These are phyloP conservation scores for Trichoderma afroharzianum DNA, from an alignment of 2,329 filamentous ascomycete genomes.

Conservation along the genomic window DNA sequence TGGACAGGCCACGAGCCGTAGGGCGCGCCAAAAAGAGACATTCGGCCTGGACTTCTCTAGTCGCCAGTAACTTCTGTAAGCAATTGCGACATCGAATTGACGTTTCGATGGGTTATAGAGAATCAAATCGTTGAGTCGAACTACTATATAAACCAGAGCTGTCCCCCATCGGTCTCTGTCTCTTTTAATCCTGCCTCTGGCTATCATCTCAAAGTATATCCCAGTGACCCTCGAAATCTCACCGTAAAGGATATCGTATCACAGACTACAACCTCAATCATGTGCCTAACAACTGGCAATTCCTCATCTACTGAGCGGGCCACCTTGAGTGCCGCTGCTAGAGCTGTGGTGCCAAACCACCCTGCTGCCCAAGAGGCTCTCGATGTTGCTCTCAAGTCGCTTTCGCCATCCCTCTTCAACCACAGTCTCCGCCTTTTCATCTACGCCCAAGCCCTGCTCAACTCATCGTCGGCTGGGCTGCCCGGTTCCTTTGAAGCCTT, in stretches of 20 bases:
- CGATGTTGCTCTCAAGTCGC: conserved; percentile 2
- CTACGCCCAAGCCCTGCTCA: conserved; percentile 8
- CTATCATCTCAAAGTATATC: not conserved
- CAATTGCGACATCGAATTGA: not conserved
- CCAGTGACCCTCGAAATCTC: not conserved
- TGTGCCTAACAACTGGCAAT: not conserved
- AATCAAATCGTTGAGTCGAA: not conserved
- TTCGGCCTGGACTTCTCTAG: not conserved
- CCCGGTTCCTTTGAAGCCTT: not conserved
- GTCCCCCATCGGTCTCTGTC: not conserved
- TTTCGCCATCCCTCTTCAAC: conserved; percentile 4
- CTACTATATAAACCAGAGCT: not conserved
- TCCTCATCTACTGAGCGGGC: not conserved
- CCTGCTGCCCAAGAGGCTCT: conserved; percentile 11
- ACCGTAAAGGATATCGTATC: not conserved
- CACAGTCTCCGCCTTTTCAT: conserved; percentile 14
- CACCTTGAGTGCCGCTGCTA: not conserved
- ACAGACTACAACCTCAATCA: not conserved
- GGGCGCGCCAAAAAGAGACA: not conserved
- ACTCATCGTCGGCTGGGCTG: not conserved
- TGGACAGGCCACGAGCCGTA: not conserved
- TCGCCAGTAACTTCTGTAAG: not conserved
- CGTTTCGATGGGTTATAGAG: not conserved
- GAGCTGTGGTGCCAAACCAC: conserved; percentile 5
- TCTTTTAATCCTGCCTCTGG: not conserved